A percentile compares a stretch with the other conserved stretches of the same genome.
Conservation (phyloP, 495 filamentous ascomycete species). For the Terfezia claveryi region DNA sequence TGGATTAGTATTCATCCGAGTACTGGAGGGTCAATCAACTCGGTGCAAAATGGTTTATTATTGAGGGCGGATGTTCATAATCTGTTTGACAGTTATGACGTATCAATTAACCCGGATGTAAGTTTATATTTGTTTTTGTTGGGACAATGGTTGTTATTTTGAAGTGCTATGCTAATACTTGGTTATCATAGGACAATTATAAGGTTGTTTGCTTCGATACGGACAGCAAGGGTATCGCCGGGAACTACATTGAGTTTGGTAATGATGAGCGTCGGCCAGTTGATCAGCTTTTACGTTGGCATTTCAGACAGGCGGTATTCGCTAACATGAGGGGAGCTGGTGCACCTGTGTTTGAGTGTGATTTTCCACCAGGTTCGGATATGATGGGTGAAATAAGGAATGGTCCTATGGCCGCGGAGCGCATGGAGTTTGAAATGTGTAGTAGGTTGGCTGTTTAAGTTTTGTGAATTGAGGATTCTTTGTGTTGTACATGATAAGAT, state of each 20-base stretch:
- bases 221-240: conserved; percentile 12
- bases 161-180: no score
- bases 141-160: no score
- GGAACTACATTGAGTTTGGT: background rate
- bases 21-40: conserved; percentile 6
- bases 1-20: background rate
- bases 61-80: conserved; percentile 2
- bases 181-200: conserved; percentile 12
- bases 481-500: no score
- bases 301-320: conserved; percentile 19
- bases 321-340: conserved; percentile 19
- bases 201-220: conserved; percentile 15
- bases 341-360: conserved; percentile 19
- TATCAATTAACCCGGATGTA: conserved; percentile 12
- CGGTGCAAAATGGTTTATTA: conserved; percentile 8
- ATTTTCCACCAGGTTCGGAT: conserved; percentile 19
- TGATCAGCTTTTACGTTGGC: conserved; percentile 17
- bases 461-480: no score
- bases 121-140: background rate
- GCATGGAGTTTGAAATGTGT: conserved; percentile 13
- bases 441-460: background rate
- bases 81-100: conserved; percentile 7
- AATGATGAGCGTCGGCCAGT: conserved; percentile 1
- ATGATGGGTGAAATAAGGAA: conserved; percentile 15
- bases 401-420: conserved; percentile 10